Evolutionary conservation across 441 rosid genomes (phyloP).

Genomic region (Adansonia gregorii): DNA sequence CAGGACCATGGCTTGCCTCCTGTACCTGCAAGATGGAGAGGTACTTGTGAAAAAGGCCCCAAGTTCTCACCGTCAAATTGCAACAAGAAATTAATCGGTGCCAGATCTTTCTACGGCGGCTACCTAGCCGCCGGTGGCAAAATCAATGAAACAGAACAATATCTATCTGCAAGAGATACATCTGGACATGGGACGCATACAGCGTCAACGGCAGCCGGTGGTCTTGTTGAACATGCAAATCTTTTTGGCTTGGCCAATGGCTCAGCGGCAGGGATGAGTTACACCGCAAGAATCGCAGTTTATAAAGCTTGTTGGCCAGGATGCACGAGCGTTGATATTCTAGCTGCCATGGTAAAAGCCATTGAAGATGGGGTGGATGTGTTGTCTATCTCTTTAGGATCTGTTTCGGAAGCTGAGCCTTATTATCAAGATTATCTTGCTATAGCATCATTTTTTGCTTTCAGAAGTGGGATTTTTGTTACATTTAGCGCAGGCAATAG

Average conservation of each 20-base stretch:
- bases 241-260: slow-evolving; percentile 55
- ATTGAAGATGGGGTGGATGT: slow-evolving; percentile 65
- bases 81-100: slow-evolving; percentile 68
- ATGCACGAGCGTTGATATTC: slow-evolving; percentile 52
- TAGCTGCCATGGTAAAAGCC: slow-evolving; percentile 61
- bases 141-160: slow-evolving; percentile 52
- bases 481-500: slow-evolving; percentile 66
- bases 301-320: slow-evolving; percentile 42
- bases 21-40: slow-evolving; percentile 62
- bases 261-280: slow-evolving; percentile 54
- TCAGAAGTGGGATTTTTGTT: slow-evolving; percentile 54
- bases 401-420: slow-evolving; percentile 46
- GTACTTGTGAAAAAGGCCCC: slow-evolving; percentile 56
- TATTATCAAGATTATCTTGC: slow-evolving; percentile 50
- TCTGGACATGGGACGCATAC: slow-evolving; percentile 75
- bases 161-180: slow-evolving; percentile 57
- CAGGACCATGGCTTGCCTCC: slow-evolving; percentile 51
- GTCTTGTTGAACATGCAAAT: slow-evolving; percentile 40
- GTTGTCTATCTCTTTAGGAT: slow-evolving; percentile 62
- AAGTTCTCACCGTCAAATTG: slow-evolving; percentile 51
- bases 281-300: slow-evolving; percentile 55
- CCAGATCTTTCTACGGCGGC: slow-evolving; percentile 50
- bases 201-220: slow-evolving; percentile 64
- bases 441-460: slow-evolving; percentile 53
- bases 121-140: slow-evolving; percentile 46